Base-by-base conservation (phyloP, 352 stramenopile genomes). In the Halophytophthora batemanensis region DNA sequence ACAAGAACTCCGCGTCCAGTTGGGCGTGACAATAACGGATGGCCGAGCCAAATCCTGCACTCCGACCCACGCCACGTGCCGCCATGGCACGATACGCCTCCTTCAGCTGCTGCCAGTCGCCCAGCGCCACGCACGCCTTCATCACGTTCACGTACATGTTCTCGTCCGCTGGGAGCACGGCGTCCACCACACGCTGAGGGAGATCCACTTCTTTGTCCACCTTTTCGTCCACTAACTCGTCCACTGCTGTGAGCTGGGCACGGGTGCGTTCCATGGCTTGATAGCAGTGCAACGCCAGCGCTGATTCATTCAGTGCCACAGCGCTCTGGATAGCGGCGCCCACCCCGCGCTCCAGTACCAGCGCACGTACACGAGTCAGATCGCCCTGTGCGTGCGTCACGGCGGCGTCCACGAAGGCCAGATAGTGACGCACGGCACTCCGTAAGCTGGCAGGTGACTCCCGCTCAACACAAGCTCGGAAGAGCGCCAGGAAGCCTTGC, bases 71-170 rank as follows among this genome's bases (percentile, higher is more conserved):
- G 39, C 68, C 63, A 50, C 74, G 69, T 29, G 50, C 37, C 22
- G 55, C 69, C 79, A 92, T 89, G 15, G 41, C 53, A 2, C 64
- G 55, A 43, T 87, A 92, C 15, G 74, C 67, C 25, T 87, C 57
- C 22, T 69, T 70, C 18, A 90, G 77, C n/a, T 68, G 49, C 13
- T 45, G 45, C 1, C 53, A 51, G 49, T 92, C 68, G 1, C 67
- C 58, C 7, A 68, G 38, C 13, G 56, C 63, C 12, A 56, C 53
- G 28, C 67, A 76, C 13, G 78, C 72, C 53, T 85, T 86, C 52
- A 92, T 65, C 15, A 84, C 60, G 52, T 90, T 92, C 22, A 92
- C 77, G 55, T 79, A 86, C 13, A 92, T 82, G 46, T 90, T 92
- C 51, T 92, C 82, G 54, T 92, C 82, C n/a, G 51, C 61, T 7